phyloP scores from a whole-genome alignment of 2,329 filamentous ascomycete genomes.

The Gliomastix tumulicola region DNA sequence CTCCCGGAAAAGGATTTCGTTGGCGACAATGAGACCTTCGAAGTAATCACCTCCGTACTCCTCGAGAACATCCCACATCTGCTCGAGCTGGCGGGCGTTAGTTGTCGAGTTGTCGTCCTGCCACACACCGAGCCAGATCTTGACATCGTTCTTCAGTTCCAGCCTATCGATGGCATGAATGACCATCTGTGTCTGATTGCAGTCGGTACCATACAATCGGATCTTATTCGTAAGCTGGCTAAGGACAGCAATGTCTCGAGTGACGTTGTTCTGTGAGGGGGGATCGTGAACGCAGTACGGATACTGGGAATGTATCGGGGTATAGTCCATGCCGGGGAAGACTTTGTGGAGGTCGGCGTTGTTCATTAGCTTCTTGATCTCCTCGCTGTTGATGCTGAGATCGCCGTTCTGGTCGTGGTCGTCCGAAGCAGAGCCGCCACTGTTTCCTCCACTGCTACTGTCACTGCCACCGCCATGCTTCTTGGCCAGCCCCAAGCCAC shows the following conservation, averaged over 20 bases:
- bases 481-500: slow-evolving; percentile 56
- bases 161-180: slow-evolving; percentile 74
- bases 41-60: slow-evolving; percentile 62
- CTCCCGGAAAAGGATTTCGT: slow-evolving; percentile 72
- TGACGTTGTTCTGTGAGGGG: slow-evolving; percentile 90
- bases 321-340: slow-evolving; percentile 94
- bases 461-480: slow-evolving; percentile 11
- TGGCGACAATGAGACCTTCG: slow-evolving; percentile 74
- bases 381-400: slow-evolving; percentile 63
- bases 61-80: slow-evolving; percentile 81
- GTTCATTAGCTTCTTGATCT: slow-evolving; percentile 77
- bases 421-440: slow-evolving; percentile 45
- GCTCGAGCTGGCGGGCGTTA: slow-evolving; percentile 70
- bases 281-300: slow-evolving; percentile 72
- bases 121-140: slow-evolving; percentile 94
- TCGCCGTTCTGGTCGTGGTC: slow-evolving; percentile 61
- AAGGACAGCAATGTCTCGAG: slow-evolving; percentile 81
- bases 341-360: slow-evolving; percentile 83
- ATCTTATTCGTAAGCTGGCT: slow-evolving; percentile 85
- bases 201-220: slow-evolving; percentile 90
- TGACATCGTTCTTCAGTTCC: slow-evolving; percentile 63
- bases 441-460: slow-evolving; percentile 10
- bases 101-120: slow-evolving; percentile 79
- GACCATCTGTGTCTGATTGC: slow-evolving; percentile 94
- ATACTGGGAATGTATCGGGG: slow-evolving; percentile 84